Evolutionary conservation across 129 eudicot species (phyloP).

Genomic region (Saposhnikovia divaricata): DNA sequence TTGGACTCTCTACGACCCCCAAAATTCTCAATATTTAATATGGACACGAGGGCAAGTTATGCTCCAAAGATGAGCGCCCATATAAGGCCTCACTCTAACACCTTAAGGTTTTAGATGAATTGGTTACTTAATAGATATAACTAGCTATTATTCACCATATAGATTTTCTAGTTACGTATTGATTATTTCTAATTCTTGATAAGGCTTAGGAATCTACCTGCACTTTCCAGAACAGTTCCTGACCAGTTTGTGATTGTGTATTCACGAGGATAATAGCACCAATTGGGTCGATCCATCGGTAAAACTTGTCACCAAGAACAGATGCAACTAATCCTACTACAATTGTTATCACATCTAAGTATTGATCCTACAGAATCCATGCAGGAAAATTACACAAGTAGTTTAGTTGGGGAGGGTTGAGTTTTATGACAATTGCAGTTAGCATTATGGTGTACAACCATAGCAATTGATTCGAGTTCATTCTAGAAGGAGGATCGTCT

Average conservation of each 20-base stretch:
- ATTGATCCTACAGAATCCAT: slow-evolving; percentile 60
- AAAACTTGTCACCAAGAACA: slow-evolving; percentile 70
- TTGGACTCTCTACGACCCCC: no score
- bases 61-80: no score
- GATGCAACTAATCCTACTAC: slow-evolving; percentile 85
- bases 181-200: not conserved
- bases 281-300: slow-evolving; percentile 87
- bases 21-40: no score
- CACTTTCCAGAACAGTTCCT: slow-evolving; percentile 81
- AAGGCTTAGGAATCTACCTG: slow-evolving; percentile 36
- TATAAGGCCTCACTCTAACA: no score
- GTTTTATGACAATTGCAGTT: slow-evolving; percentile 63
- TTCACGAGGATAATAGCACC: slow-evolving; percentile 78
- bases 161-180: not conserved
- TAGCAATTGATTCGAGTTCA: slow-evolving; percentile 45
- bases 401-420: slow-evolving; percentile 5
- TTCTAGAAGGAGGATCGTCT: slow-evolving; percentile 42
- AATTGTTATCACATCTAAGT: slow-evolving; percentile 84
- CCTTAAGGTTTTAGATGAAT: no score
- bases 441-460: slow-evolving; percentile 78
- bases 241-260: slow-evolving; percentile 88
- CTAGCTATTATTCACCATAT: not conserved
- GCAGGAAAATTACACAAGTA: not conserved
- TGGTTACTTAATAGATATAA: no score
- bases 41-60: no score